A percentile compares a stretch with the other conserved stretches of the same genome.
phyloP scores from a whole-genome alignment of 208 protist genomes.

The Trypanosoma theileri region DNA sequence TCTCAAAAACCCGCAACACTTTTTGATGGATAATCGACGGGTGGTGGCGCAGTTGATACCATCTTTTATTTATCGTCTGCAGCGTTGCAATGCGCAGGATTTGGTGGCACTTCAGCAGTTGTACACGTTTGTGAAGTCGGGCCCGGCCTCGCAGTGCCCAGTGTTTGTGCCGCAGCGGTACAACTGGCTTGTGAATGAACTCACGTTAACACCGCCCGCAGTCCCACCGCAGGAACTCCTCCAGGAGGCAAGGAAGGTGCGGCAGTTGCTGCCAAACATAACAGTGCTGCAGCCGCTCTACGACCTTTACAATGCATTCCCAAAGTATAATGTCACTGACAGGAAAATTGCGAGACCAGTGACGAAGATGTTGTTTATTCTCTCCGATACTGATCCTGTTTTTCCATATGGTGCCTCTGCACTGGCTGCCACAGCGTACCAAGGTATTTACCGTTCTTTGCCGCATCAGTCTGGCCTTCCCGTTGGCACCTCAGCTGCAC shows the following conservation, averaged over 20 bases:
- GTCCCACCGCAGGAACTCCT: conserved; percentile 1
- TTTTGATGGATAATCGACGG: conserved; percentile 26
- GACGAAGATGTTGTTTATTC: conserved; percentile 30
- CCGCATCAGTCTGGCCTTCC: conserved; percentile 29
- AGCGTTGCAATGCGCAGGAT: conserved; percentile 48
- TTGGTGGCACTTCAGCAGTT: conserved; percentile 41
- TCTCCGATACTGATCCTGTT: conserved; percentile 37
- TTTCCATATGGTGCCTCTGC: conserved; percentile 27
- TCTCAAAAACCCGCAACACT: conserved; percentile 38
- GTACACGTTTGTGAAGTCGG: conserved; percentile 26
- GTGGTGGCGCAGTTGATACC: conserved; percentile 42
- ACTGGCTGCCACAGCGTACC: conserved; percentile 23
- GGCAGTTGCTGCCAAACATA: conserved; percentile 11
- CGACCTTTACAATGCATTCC: conserved; percentile 21
- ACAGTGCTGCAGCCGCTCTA: conserved; percentile 6
- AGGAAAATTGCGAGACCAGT: background rate
- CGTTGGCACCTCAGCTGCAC: conserved; percentile 14
- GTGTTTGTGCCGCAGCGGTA: conserved; percentile 26
- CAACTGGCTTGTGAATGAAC: conserved; percentile 49
- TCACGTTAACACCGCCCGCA: conserved; percentile 13
- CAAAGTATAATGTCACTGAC: conserved; percentile 24
- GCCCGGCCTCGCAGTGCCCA: background rate
- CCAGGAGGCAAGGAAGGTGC: background rate
- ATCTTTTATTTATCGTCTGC: conserved; percentile 64
- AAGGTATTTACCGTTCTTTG: conserved; percentile 26